phyloP scores from a whole-genome alignment of 2,329 filamentous ascomycete species.

The Fusarium chlamydosporum region DNA sequence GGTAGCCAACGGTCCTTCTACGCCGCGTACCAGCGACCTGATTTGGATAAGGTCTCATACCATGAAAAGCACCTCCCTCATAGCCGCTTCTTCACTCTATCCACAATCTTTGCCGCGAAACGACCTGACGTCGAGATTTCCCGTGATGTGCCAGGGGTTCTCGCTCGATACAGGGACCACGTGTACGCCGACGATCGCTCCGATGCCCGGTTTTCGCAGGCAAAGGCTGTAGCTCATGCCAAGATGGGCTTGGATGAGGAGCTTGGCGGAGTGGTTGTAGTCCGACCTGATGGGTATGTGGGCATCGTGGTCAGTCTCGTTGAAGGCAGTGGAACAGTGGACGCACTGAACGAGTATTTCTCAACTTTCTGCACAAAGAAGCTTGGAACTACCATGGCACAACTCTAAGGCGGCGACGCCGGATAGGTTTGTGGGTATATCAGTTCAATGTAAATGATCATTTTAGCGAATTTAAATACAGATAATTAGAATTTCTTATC shows the following conservation, averaged over 20 bases:
- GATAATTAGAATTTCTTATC: neutral
- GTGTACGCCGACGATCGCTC: constrained; percentile 88
- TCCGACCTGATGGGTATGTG: constrained; percentile 89
- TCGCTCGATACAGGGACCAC: constrained; percentile 83
- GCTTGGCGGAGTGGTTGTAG: constrained; percentile 83
- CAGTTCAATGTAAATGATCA: constrained; percentile 1
- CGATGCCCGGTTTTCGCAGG: constrained; percentile 77
- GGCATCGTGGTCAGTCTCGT: constrained; percentile 80
- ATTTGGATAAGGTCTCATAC: constrained; percentile 74
- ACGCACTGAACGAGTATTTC: constrained; percentile 88
- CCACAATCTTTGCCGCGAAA: constrained; percentile 78
- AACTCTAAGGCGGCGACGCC: constrained; percentile 41
- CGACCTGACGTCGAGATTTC: constrained; percentile 80
- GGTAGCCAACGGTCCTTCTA: constrained; percentile 80
- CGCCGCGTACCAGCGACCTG: constrained; percentile 71
- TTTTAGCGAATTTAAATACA: constrained; percentile 17
- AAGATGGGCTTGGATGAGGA: constrained; percentile 87
- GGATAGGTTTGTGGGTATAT: neutral
- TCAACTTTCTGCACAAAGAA: constrained; percentile 77
- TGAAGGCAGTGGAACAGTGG: constrained; percentile 82
- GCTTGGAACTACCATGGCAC: constrained; percentile 55
- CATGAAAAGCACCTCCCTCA: constrained; percentile 90
- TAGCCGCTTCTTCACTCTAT: constrained; percentile 83
- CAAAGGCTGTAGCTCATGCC: constrained; percentile 81
- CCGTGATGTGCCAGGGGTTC: constrained; percentile 75